Evolutionary conservation across 768 basidiomycete species (phyloP).

Genomic region (Cyathus striatus): DNA sequence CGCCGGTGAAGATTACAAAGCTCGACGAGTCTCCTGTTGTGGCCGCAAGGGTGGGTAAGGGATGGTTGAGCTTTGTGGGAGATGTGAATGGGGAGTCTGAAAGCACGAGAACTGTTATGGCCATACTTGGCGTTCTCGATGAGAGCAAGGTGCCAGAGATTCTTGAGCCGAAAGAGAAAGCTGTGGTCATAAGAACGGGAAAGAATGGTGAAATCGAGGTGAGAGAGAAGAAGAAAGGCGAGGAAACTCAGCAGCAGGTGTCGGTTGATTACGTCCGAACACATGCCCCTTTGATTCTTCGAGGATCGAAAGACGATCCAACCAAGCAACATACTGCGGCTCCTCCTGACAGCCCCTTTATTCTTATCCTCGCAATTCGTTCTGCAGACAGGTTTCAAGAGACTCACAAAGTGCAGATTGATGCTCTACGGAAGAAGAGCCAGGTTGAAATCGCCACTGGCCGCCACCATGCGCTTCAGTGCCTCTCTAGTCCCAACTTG

Average conservation of each 20-base stretch:
- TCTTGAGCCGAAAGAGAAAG: not conserved
- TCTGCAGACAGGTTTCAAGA: conserved; percentile 4
- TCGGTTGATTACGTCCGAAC: not conserved
- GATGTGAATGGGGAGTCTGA: conserved; percentile 34
- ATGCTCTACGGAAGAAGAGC: conserved; percentile 9
- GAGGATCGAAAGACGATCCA: no score
- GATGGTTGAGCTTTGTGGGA: conserved; percentile 33
- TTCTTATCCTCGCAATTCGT: conserved; percentile 8
- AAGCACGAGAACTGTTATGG: conserved; percentile 27
- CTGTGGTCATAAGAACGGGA: no score
- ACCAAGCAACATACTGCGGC: not conserved
- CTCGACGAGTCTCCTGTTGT: conserved; percentile 24
- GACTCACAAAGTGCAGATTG: conserved; percentile 7
- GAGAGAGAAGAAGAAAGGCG: conserved; percentile 1
- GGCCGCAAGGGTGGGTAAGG: conserved; percentile 22
- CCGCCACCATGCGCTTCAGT: conserved; percentile 11
- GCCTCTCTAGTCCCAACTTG: conserved; percentile 18
- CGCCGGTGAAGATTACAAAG: conserved; percentile 6
- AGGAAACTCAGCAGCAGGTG: not conserved
- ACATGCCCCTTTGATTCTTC: no score
- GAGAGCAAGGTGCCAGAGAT: conserved; percentile 3
- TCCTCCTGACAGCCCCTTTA: conserved; percentile 7
- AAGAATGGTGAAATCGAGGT: no score
- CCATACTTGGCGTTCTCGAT: conserved; percentile 31
- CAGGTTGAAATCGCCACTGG: conserved; percentile 11